A percentile compares a stretch with the other conserved stretches of the same genome.
Conservation (phyloP, 2,329 filamentous ascomycete genomes). For the Aspergillus neotritici region DNA sequence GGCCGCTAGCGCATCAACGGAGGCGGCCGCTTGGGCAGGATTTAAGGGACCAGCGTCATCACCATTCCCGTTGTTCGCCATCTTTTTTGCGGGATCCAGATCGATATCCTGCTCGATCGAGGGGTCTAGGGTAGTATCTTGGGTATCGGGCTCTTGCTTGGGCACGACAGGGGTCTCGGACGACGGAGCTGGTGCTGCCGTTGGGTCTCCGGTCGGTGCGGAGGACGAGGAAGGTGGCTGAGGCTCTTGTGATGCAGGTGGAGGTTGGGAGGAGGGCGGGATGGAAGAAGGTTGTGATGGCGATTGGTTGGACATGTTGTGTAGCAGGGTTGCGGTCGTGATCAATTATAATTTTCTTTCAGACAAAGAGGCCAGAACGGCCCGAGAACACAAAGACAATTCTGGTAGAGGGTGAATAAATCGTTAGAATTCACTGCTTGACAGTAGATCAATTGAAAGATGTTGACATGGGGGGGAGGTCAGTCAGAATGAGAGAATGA, state of each 20-base stretch:
- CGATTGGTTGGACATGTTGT: conserved; percentile 33
- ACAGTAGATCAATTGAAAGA: too few relatives aligned
- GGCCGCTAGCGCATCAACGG: conserved; percentile 44
- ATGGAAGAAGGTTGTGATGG: conserved; percentile 17
- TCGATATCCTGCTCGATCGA: conserved; percentile 36
- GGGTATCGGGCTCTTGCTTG: conserved; percentile 21
- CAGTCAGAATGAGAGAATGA: too few relatives aligned
- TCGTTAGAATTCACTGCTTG: too few relatives aligned
- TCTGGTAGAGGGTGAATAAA: too few relatives aligned
- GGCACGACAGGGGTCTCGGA: conserved; percentile 16
- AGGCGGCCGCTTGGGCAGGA: conserved; percentile 14
- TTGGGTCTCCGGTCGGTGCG: conserved; percentile 8
- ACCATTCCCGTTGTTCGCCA: conserved; percentile 13
- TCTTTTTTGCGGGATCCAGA: conserved; percentile 23
- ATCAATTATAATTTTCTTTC: neutral
- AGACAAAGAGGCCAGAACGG: too few relatives aligned
- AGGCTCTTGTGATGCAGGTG: conserved; percentile 19
- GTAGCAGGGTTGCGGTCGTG: too few relatives aligned
- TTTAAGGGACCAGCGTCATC: conserved; percentile 15
- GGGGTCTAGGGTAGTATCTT: conserved; percentile 26
- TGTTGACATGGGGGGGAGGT: too few relatives aligned
- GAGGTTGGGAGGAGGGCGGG: conserved; percentile 15
- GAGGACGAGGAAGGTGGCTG: conserved; percentile 17
- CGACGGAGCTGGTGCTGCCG: conserved; percentile 3
- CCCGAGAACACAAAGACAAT: too few relatives aligned